Percentiles rank a stretch among this genome's conserved stretches.
Evolutionary conservation across 1,284 basidiomycete species (phyloP).

Genomic region (Neotropicomus parvogracilis): DNA sequence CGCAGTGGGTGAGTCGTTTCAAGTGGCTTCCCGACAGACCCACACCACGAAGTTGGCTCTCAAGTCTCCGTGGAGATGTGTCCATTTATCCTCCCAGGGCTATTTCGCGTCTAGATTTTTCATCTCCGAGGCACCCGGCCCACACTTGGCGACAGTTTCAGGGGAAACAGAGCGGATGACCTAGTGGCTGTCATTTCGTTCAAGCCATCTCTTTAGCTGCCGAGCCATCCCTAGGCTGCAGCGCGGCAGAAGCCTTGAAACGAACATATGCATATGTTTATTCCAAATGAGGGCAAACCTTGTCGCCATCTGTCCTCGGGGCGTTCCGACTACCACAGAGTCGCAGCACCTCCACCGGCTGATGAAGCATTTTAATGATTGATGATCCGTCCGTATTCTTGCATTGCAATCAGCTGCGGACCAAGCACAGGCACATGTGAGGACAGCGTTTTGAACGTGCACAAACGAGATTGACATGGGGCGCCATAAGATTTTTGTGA

Average conservation of each 20-base stretch:
- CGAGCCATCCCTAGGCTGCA: no score
- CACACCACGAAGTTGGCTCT: no score
- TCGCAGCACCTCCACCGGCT: background rate
- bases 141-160: slow-evolving; percentile 4
- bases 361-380: background rate
- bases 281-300: background rate
- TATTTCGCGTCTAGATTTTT: no score
- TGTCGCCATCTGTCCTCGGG: background rate
- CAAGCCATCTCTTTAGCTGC: background rate
- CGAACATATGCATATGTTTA: background rate
- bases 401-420: background rate
- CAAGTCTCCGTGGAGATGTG: no score
- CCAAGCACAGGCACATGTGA: background rate
- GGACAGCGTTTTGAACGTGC: background rate
- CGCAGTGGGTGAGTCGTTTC: background rate
- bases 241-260: background rate
- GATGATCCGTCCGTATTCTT: background rate
- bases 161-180: background rate
- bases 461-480: background rate
- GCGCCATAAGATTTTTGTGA: background rate
- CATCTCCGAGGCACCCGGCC: background rate
- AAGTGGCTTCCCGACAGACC: background rate
- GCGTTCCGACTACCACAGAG: background rate
- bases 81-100: background rate
- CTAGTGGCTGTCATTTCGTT: background rate